Base-by-base conservation (phyloP, 345 rosid species). In the Anacardium occidentale region DNA sequence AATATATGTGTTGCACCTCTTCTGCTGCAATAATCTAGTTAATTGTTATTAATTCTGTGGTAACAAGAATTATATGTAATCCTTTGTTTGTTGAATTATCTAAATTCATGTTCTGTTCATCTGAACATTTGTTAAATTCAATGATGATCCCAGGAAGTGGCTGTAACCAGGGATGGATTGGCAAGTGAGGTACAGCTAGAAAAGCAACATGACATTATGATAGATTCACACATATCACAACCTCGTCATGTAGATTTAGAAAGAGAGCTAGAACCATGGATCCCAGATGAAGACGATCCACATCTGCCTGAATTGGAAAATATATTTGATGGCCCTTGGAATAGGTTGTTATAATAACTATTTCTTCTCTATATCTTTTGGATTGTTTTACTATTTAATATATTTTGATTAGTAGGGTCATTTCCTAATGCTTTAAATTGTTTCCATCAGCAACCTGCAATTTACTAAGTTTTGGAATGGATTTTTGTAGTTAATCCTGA, bases 191-290 rank as follows among this genome's bases (percentile, higher is more conserved):
- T 80, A 64, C 93, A 79, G 63, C 63, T 17, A 72, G 91, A 84
- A 74, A 92, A 82, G 72, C 87, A 75, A 42, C 79, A 66, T 77
- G 98, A 94, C 68, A 75, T 96, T 74, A 76, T 90, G 89, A 78
- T 86, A 26, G 98, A 96, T 76, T 90, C 99, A 58, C 77, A 21
- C 29, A 91, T 96, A 84, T 93, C 99, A 26, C 88, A 86, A 62
- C 76, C 91, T 48, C 79, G 73, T 59, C 84, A 69, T 70, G 80
- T 62, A 75, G 96, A 88, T 65, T n/a, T 50, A 68, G 93, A 70
- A 81, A 96, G 93, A 80, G 93, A 87, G 88, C 88, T 96, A 66
- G 80, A 75, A 74, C 96, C 80, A 24, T 93, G 99, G 99, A 80
- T 88, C 57, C 97, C 98, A 68, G 97, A 90, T 74, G 93, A 77